Conservation (phyloP, 306 rosid genomes). For the Pyrus betulifolia region DNA sequence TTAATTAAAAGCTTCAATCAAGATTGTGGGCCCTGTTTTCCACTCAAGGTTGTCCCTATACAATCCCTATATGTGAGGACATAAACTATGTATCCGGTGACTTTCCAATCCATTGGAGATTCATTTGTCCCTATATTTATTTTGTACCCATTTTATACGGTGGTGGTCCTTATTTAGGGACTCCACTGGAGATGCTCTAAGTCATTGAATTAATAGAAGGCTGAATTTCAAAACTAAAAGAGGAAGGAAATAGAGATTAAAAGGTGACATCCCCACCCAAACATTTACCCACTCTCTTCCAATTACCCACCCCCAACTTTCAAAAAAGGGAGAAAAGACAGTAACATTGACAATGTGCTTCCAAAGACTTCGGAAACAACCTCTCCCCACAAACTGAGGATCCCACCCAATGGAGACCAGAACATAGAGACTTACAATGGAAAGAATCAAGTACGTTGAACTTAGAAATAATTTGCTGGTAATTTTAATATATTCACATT, state of each 20-base stretch:
- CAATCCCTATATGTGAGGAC: no score
- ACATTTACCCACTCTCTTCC: not conserved
- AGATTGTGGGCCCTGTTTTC: no score
- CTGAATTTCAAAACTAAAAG: not conserved
- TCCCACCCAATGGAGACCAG: not conserved
- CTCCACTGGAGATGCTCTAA: not conserved
- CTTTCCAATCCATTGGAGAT: no score
- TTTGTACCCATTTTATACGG: no score
- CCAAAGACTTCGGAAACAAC: not conserved
- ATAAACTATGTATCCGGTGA: no score
- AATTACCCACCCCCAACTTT: not conserved
- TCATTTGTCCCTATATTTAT: no score
- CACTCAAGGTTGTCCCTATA: no score
- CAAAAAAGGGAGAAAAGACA: not conserved
- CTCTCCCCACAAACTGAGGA: not conserved
- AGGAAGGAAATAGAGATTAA: not conserved
- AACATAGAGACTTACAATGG: not conserved
- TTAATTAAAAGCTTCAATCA: no score
- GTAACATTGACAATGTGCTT: not conserved
- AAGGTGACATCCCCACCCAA: not conserved
- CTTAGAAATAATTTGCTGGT: not conserved
- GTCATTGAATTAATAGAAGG: not conserved
- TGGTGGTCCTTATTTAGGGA: no score
- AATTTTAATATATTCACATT: not conserved
- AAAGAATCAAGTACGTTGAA: not conserved